Base-by-base conservation (phyloP, 768 basidiomycete genomes). In the Leccinum boreale region DNA sequence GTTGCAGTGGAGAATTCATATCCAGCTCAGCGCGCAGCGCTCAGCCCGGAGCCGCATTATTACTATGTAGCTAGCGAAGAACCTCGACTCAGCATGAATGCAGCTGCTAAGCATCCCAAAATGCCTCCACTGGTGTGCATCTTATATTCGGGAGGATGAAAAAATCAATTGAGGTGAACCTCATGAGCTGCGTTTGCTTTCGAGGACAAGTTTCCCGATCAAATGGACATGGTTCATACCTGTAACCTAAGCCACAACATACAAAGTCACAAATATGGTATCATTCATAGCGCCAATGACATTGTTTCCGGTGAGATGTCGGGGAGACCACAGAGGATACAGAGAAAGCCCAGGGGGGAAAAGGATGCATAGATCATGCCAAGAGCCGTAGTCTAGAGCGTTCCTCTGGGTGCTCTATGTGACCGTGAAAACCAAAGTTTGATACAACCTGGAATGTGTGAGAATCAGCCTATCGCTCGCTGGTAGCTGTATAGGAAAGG, bases 201-300 rank as follows among this genome's bases (percentile, higher is more conserved):
- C 9, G 36, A 48, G 23, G 31, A 9, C 33, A 19, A 42, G 10
- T 21, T 39, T 24, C 14, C 4, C 21, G 10, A 14, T 60, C 17
- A 33, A 51, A 15, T 28, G 6, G 24, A 39, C 50, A 45, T 23
- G 14, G 31, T 28, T 62, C 55, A 57, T 62, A 26, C 26, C 26
- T 26, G 26, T 26, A 26, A 64, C 64, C 57, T 56, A 14, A 15
- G 33, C 14, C 33, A 35, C 49, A 17, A 53, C n/a, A 23, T 44
- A 46, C 31, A 31, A 31, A 1, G 31, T 31, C 31, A 31, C 31
- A 47, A 36, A 21, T 15, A 26, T 17, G 33, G 15, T 50, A 33
- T 26, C 23, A 45, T 24, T 26, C 17, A 35, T 42, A 50, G 33
- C 21, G 28, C 33, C 19, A 56, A 56, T 17, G 23, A 21, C n/a